Conservation (phyloP, 2,329 filamentous ascomycete genomes). For the Dothideomycetes sp. region DNA sequence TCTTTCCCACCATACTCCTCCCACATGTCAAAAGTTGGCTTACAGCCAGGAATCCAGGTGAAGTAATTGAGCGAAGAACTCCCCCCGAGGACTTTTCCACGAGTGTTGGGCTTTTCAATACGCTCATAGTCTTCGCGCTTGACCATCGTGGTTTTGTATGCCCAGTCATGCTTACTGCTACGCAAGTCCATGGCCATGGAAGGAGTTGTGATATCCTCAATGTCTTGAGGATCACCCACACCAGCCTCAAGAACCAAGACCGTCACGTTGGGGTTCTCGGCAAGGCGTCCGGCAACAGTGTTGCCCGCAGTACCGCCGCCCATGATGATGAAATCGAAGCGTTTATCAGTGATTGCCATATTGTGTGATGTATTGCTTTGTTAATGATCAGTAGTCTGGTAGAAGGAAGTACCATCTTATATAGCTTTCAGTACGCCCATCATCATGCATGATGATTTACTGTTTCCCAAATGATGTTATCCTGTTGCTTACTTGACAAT, state of each 20-base stretch:
- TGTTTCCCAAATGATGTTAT: too few relatives aligned
- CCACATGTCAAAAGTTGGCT: conserved; percentile 45
- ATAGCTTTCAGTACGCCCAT: too few relatives aligned
- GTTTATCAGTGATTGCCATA: too few relatives aligned
- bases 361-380: too few relatives aligned
- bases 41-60: conserved; percentile 50
- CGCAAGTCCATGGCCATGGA: conserved; percentile 43
- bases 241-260: conserved; percentile 13
- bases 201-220: conserved; percentile 44
- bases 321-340: conserved; percentile 12
- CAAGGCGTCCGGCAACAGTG: conserved; percentile 11
- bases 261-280: conserved; percentile 10
- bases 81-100: conserved; percentile 49
- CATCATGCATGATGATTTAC: too few relatives aligned
- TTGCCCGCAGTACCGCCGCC: conserved; percentile 13
- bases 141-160: conserved; percentile 51
- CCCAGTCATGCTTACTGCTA: conserved; percentile 47
- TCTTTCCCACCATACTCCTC: conserved; percentile 32
- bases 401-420: too few relatives aligned
- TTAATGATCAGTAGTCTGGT: too few relatives aligned
- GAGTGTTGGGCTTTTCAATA: conserved; percentile 52
- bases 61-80: conserved; percentile 51
- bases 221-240: conserved; percentile 33
- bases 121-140: conserved; percentile 48
- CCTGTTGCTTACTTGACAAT: too few relatives aligned